A percentile compares a stretch with the other conserved stretches of the same genome.
These are phyloP conservation scores for Astraeus odoratus DNA, from an alignment of 768 basidiomycete genomes.

Conservation along the genomic window DNA sequence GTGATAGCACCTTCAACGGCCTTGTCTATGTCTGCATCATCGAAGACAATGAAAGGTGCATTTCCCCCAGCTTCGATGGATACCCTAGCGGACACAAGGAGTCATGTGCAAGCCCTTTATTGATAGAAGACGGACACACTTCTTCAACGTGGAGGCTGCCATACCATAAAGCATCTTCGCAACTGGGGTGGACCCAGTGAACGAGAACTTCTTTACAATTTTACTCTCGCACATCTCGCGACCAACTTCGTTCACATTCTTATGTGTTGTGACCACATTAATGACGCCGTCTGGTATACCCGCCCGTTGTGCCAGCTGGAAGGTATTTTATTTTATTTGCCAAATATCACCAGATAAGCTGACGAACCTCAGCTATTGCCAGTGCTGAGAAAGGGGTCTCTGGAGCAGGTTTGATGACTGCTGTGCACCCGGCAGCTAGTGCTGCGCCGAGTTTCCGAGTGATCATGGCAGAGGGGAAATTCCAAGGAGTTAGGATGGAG, in stretches of 20 bases:
- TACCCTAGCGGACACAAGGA: conserved; percentile 26
- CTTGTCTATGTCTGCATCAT: conserved; percentile 88
- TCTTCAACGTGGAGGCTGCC: conserved; percentile 75
- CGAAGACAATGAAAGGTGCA: conserved; percentile 94
- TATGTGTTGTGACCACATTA: conserved; percentile 86
- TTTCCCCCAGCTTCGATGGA: conserved; percentile 93
- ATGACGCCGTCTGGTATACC: conserved; percentile 93
- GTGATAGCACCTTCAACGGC: conserved; percentile 82
- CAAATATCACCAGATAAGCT: background rate
- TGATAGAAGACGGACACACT: conserved; percentile 37
- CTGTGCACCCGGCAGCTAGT: conserved; percentile 93
- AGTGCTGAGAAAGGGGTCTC: conserved; percentile 93
- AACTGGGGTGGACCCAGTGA: conserved; percentile 83
- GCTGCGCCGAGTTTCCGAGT: conserved; percentile 86
- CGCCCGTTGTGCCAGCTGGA: conserved; percentile 75
- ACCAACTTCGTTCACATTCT: conserved; percentile 81
- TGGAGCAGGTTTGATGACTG: conserved; percentile 89
- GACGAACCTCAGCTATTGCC: conserved; percentile 77
- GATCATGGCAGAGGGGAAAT: conserved; percentile 95
- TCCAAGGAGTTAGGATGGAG: conserved; percentile 81
- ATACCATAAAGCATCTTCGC: conserved; percentile 70
- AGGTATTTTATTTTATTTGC: background rate
- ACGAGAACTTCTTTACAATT: conserved; percentile 80
- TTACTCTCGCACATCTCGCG: conserved; percentile 92
- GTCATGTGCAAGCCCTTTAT: conserved; percentile 2